Conservation (phyloP, 345 rosid genomes). For the Populus ilicifolia region DNA sequence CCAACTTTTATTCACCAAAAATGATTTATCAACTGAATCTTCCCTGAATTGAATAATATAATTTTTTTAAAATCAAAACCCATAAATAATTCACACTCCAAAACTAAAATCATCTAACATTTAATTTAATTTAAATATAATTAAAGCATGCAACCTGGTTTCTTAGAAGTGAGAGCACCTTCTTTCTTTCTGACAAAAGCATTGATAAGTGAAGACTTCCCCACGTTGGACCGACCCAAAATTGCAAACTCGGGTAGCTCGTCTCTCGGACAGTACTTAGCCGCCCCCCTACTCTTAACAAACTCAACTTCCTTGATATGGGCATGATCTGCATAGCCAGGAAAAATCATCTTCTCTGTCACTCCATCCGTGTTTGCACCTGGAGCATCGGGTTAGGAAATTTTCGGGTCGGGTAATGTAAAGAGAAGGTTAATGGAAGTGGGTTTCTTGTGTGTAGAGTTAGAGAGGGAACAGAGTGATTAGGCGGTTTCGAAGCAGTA, state of each 20-base stretch:
- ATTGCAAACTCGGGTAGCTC: constrained; percentile 84
- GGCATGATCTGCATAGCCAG: constrained; percentile 83
- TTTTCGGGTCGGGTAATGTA: background rate
- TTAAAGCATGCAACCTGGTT: constrained; percentile 50
- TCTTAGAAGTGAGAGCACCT: constrained; percentile 92
- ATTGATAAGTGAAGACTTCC: constrained; percentile 90
- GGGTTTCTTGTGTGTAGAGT: background rate
- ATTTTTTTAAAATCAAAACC: background rate
- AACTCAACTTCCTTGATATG: constrained; percentile 82
- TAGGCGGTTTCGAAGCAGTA: constrained; percentile 9
- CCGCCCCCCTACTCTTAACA: constrained; percentile 76
- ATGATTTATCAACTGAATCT: constrained; percentile 92
- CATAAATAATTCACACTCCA: background rate
- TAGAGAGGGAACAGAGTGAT: background rate
- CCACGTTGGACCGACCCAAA: constrained; percentile 87
- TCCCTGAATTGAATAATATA: constrained; percentile 44
- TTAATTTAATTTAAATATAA: too few species aligned
- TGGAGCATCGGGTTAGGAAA: constrained; percentile 33
- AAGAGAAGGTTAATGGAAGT: background rate
- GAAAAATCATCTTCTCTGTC: constrained; percentile 63
- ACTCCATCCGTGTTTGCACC: constrained; percentile 69
- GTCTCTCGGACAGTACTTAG: constrained; percentile 82
- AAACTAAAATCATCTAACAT: background rate
- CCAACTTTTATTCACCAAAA: constrained; percentile 93
- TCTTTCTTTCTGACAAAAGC: constrained; percentile 77